Conservation (phyloP, 1,284 basidiomycete genomes). For the Trametes sp. region DNA sequence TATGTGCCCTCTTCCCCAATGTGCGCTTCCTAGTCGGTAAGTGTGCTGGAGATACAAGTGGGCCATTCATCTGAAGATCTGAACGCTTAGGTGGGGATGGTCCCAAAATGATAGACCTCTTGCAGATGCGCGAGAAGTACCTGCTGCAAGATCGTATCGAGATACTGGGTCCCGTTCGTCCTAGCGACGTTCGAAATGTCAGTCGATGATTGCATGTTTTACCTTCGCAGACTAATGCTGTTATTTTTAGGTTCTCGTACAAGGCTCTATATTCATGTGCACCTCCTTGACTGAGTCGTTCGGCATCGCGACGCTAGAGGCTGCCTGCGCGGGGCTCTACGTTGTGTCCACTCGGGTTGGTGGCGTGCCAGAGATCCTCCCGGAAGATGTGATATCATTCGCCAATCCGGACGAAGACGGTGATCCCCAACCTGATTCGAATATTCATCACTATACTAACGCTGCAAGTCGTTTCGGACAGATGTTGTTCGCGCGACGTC, state of each 20-base stretch:
- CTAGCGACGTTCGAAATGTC: constrained; percentile 85
- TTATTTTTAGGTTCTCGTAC: constrained; percentile 70
- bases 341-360: constrained; percentile 96
- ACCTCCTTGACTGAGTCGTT: constrained; percentile 97
- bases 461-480: constrained; percentile 47
- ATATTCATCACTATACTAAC: no score
- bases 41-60: constrained; percentile 31
- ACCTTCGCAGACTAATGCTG: background rate
- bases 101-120: constrained; percentile 93
- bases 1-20: constrained; percentile 86
- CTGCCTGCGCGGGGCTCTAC: constrained; percentile 93
- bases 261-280: constrained; percentile 93
- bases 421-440: no score
- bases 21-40: constrained; percentile 89
- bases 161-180: constrained; percentile 84
- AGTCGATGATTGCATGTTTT: constrained; percentile 35
- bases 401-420: constrained; percentile 88
- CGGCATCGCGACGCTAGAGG: constrained; percentile 96
- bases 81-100: constrained; percentile 81
- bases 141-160: constrained; percentile 91
- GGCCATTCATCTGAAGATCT: background rate
- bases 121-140: constrained; percentile 95
- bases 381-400: constrained; percentile 93
- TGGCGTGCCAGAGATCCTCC: constrained; percentile 95
- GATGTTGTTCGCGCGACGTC: constrained; percentile 88